phyloP scores from a whole-genome alignment of 768 basidiomycete genomes.

The Mycena olivaceomarginata region DNA sequence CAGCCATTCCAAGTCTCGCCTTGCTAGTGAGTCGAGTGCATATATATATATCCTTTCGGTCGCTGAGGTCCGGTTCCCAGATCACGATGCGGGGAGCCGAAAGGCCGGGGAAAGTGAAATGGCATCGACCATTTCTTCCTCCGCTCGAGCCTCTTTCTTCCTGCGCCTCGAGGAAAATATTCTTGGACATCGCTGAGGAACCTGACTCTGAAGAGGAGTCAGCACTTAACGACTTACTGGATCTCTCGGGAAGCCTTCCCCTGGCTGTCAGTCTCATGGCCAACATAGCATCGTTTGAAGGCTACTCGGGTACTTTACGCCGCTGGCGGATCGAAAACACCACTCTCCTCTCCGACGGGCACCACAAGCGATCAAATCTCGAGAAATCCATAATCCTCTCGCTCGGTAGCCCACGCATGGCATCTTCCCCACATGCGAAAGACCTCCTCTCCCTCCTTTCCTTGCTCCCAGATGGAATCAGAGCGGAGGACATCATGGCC shows the following conservation, averaged over 20 bases:
- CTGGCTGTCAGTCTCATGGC: neutral
- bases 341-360: neutral
- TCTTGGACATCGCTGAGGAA: neutral
- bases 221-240: neutral
- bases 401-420: neutral
- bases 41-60: too few species aligned
- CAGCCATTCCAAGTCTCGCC: neutral
- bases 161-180: conserved; percentile 1
- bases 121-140: neutral
- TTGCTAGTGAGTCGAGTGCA: too few species aligned
- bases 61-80: neutral
- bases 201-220: neutral
- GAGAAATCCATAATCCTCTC: conserved; percentile 2
- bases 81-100: conserved; percentile 1
- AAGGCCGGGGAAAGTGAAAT: neutral
- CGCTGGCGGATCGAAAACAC: neutral
- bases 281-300: neutral
- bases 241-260: neutral
- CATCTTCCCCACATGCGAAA: neutral
- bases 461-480: neutral
- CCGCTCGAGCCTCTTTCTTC: neutral
- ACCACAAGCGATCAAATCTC: neutral
- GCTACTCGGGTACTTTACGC: neutral
- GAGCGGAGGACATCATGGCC: neutral
- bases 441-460: neutral